Base-by-base conservation (phyloP, 192 early-diverging fungal species). In the Geosiphon pyriformis region DNA sequence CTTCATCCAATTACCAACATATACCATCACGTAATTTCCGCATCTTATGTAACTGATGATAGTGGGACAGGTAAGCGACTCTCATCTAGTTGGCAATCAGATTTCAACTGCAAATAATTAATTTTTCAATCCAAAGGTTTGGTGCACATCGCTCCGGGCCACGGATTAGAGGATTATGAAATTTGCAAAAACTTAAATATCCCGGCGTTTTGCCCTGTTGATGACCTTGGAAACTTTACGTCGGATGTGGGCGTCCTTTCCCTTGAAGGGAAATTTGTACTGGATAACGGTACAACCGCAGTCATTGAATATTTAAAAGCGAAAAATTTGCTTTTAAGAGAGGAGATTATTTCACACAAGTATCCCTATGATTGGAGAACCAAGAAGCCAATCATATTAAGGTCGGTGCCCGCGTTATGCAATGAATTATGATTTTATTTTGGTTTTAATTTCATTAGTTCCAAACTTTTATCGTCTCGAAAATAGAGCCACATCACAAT, bases 331-430 rank as follows among this genome's bases (percentile, higher is more conserved):
- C 54, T 91, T 33, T 68, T 90, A n/a, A 68, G 72, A 51, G 72
- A 82, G 61, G 69, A 78, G 31, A 71, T 67, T 23, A 83, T 86
- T 59, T 75, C 67, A 10, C 90, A 92, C 71, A 90, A 87, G 69
- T 92, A 90, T 61, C 90, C 88, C 4, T 92, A 90, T 56, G 90
- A 92, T 79, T 92, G 90, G 90, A 82, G 90, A 25, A 88, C 88
- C 64, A 92, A 92, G 65, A 75, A 85, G 59, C 90, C 90, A 2
- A 82, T 92, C 48, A 90, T 92, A 63, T 77, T 82, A n/a, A 69
- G 75, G 75, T 76, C 30, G 26, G 17, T 54, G n/a, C n/a, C n/a
- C n/a, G n/a, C n/a, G n/a, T n/a, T n/a, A n/a, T n/a, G n/a, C n/a
- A n/a, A n/a, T n/a, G n/a, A n/a, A n/a, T n/a, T n/a, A n/a, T n/a